Evolutionary conservation across 106 monocot genomes (phyloP).

Genomic region (Dendrobium nobile): DNA sequence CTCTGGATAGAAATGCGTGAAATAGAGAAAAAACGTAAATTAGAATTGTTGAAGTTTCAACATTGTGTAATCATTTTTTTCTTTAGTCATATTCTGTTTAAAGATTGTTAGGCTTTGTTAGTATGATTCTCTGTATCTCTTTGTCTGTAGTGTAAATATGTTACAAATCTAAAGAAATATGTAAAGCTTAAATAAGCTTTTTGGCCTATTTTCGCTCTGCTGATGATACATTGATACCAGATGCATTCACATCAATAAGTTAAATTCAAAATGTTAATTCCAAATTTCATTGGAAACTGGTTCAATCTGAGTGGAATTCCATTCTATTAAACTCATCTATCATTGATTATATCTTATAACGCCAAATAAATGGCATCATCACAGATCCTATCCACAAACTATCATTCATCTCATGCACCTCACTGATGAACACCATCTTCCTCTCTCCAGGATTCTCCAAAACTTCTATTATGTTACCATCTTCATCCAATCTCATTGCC

Average conservation of each 20-base stretch:
- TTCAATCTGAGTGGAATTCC: too few species aligned
- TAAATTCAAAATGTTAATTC: too few species aligned
- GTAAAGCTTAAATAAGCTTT: not conserved
- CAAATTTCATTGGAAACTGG: not conserved
- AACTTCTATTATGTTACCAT: conserved; percentile 32
- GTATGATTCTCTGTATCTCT: too few species aligned
- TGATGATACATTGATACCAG: too few species aligned
- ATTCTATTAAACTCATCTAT: too few species aligned
- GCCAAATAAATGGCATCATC: conserved; percentile 26
- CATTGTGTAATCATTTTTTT: too few species aligned
- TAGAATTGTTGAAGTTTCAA: not conserved
- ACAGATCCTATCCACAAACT: conserved; percentile 70
- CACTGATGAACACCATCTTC: conserved; percentile 32
- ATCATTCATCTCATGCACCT: conserved; percentile 54
- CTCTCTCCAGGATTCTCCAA: conserved; percentile 23
- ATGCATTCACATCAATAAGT: too few species aligned
- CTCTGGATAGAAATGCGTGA: not conserved
- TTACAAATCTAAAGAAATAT: too few species aligned
- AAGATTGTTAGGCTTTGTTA: too few species aligned
- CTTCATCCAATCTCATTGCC: conserved; percentile 43
- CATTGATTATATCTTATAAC: conserved; percentile 6
- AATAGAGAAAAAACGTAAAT: not conserved
- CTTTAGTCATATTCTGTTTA: too few species aligned
- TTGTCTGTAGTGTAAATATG: too few species aligned
- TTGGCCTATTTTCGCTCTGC: not conserved